A percentile compares a stretch with the other conserved stretches of the same genome.
These are phyloP conservation scores for Betula pendula DNA, from an alignment of 306 rosid genomes.

Conservation along the genomic window DNA sequence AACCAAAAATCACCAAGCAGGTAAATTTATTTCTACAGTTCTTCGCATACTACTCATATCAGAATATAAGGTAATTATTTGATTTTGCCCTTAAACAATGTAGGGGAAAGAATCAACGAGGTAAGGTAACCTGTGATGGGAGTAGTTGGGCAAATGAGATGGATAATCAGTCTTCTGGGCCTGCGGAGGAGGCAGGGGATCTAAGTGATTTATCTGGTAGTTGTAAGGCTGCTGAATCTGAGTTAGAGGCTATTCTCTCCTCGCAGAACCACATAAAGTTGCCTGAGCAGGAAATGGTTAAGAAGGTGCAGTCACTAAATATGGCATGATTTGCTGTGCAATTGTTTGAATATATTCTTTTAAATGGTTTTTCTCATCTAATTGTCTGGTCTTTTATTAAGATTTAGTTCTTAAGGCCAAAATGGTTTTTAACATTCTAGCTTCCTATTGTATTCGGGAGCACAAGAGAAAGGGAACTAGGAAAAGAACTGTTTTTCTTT, in stretches of 20 bases:
- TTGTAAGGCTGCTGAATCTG: slow-evolving; percentile 56
- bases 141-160: slow-evolving; percentile 62
- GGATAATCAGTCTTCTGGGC: slow-evolving; percentile 60
- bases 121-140: slow-evolving; percentile 52
- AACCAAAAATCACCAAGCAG: slow-evolving; percentile 73
- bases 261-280: slow-evolving; percentile 55
- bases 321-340: background rate
- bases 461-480: background rate
- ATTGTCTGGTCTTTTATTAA: background rate
- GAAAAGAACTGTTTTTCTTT: background rate
- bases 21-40: slow-evolving; percentile 36
- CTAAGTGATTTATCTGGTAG: slow-evolving; percentile 47
- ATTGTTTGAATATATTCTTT: background rate
- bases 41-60: slow-evolving; percentile 17
- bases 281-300: slow-evolving; percentile 59
- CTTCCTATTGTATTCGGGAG: background rate
- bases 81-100: slow-evolving; percentile 36
- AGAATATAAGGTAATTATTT: slow-evolving; percentile 11
- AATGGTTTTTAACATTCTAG: background rate
- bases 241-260: slow-evolving; percentile 46
- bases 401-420: background rate
- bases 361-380: background rate
- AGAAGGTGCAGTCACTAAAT: slow-evolving; percentile 47
- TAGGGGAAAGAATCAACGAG: slow-evolving; percentile 64
- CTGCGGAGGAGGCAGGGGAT: slow-evolving; percentile 47